Percentiles rank a stretch among this genome's conserved stretches.
These are phyloP conservation scores for Purshia tridentata DNA, from an alignment of 306 rosid genomes.

Conservation along the genomic window DNA sequence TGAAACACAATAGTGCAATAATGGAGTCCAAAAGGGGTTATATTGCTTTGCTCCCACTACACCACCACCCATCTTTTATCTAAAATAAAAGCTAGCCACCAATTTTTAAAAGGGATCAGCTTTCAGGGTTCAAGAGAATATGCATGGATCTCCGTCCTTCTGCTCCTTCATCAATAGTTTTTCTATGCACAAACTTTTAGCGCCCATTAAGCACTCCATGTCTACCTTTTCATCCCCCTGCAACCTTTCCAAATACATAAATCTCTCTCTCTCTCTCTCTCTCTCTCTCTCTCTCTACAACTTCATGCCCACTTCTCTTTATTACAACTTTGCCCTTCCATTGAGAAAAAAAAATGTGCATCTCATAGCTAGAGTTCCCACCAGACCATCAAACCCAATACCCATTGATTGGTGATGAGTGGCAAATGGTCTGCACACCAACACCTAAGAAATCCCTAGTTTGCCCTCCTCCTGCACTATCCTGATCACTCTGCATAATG, in stretches of 20 bases:
- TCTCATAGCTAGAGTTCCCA: neutral
- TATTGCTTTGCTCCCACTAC: conserved; percentile 63
- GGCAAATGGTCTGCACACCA: conserved; percentile 72
- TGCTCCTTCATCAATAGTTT: conserved; percentile 9
- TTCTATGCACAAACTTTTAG: conserved; percentile 49
- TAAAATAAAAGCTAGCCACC: conserved; percentile 50
- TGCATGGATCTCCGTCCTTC: conserved; percentile 55
- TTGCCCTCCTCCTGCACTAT: conserved; percentile 51
- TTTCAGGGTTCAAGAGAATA: conserved; percentile 78
- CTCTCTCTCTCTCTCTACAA: neutral
- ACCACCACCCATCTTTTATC: conserved; percentile 42
- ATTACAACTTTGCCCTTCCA: conserved; percentile 29
- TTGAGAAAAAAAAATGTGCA: conserved; percentile 3
- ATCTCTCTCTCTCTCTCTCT: conserved; percentile 20
- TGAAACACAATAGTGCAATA: conserved; percentile 48
- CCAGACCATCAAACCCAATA: conserved; percentile 50
- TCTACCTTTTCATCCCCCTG: conserved; percentile 51
- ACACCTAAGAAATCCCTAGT: conserved; percentile 92
- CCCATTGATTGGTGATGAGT: conserved; percentile 61
- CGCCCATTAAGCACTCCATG: conserved; percentile 50
- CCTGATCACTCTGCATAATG: conserved; percentile 36
- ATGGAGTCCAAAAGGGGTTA: conserved; percentile 61
- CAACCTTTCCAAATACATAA: conserved; percentile 51
- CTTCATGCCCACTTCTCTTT: conserved; percentile 30
- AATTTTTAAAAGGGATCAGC: conserved; percentile 49